Percentiles rank a stretch among this genome's conserved stretches.
Evolutionary conservation across 1,139 yeast species (phyloP).

Genomic region (Kodamaea arcana): DNA sequence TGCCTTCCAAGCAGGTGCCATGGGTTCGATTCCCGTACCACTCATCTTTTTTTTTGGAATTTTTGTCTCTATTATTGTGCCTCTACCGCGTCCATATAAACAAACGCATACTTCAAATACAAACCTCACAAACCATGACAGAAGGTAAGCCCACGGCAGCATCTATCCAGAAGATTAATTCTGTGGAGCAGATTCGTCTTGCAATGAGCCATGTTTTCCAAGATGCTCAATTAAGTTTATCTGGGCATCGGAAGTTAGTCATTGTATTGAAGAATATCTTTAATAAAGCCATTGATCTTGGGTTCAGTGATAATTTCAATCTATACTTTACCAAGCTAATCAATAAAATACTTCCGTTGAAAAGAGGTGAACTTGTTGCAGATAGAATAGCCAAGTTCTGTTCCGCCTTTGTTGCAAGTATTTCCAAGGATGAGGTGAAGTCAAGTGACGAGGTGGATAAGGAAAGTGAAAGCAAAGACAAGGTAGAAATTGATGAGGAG

Average conservation of each 20-base stretch:
- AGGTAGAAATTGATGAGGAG: too few species aligned
- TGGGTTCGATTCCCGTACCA: constrained; percentile 82
- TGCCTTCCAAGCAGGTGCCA: constrained; percentile 81
- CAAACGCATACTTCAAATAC: background rate
- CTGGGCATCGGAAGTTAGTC: constrained; percentile 75
- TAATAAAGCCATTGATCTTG: constrained; percentile 49
- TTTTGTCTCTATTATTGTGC: background rate
- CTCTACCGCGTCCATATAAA: background rate
- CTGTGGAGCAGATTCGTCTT: constrained; percentile 25
- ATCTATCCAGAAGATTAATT: constrained; percentile 20
- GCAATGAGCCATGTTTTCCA: constrained; percentile 72
- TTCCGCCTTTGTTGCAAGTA: constrained; percentile 56
- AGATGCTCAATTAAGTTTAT: constrained; percentile 69
- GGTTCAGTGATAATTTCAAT: constrained; percentile 55
- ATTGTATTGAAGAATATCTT: constrained; percentile 61
- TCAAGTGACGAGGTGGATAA: constrained; percentile 4
- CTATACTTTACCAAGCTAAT: constrained; percentile 56
- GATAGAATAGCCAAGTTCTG: constrained; percentile 76
- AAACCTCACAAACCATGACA: background rate
- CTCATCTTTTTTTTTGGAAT: constrained; percentile 46
- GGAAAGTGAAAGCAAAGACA: background rate
- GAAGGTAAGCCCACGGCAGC: constrained; percentile 11
- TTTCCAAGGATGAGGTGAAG: constrained; percentile 35
- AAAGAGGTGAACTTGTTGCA: constrained; percentile 68
- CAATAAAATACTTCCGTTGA: constrained; percentile 62